Percentiles rank a stretch among this genome's conserved stretches.
Evolutionary conservation across 306 rosid species (phyloP).

Genomic region (Trifolium subterraneum): DNA sequence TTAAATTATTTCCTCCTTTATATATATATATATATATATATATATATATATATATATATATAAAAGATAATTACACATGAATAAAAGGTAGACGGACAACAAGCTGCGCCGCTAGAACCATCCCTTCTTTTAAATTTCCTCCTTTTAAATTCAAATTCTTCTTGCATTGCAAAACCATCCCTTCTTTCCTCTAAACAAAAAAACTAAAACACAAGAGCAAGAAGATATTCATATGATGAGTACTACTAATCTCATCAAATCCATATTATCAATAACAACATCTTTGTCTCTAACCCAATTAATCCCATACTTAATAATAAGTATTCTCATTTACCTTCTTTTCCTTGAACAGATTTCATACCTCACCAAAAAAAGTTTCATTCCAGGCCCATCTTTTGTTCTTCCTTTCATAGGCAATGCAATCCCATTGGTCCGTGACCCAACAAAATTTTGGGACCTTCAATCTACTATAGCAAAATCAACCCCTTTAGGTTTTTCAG

Average conservation of each 20-base stretch:
- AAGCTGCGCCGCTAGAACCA: too few relatives aligned
- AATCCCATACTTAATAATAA: slow-evolving; percentile 51
- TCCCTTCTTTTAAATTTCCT: too few relatives aligned
- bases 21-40: too few relatives aligned
- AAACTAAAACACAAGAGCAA: background rate
- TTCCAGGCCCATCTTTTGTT: slow-evolving; percentile 71
- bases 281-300: slow-evolving; percentile 27
- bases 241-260: background rate
- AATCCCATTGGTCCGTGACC: slow-evolving; percentile 59
- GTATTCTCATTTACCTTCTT: slow-evolving; percentile 49
- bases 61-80: too few relatives aligned
- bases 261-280: background rate
- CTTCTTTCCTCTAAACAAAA: too few relatives aligned
- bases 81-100: too few relatives aligned
- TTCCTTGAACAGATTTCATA: slow-evolving; percentile 74
- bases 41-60: too few relatives aligned
- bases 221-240: background rate
- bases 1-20: too few relatives aligned
- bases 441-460: slow-evolving; percentile 73
- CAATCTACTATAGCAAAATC: slow-evolving; percentile 67
- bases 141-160: background rate
- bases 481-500: slow-evolving; percentile 59
- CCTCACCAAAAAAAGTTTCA: slow-evolving; percentile 51
- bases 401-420: slow-evolving; percentile 81
- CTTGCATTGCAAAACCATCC: background rate